Evolutionary conservation across 352 stramenopile species (phyloP).

Genomic region (Blastocystis hominis): DNA sequence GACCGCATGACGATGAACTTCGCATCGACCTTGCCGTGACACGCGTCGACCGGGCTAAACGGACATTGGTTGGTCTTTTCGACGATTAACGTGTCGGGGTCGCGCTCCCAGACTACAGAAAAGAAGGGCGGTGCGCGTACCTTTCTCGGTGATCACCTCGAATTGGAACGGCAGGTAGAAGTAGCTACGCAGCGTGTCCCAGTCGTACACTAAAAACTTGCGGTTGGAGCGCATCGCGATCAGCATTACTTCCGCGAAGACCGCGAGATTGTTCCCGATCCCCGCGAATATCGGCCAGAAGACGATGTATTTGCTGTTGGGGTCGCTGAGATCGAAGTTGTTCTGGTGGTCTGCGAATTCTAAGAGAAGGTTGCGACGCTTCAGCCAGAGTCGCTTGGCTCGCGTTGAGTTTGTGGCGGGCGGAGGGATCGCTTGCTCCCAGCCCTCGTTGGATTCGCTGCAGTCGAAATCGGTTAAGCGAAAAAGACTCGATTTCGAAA

Average conservation of each 20-base stretch:
- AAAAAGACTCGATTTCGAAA: not conserved
- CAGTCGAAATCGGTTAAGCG: constrained; percentile 12
- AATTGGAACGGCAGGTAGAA: constrained; percentile 46
- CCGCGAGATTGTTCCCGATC: constrained; percentile 40
- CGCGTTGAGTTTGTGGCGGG: not conserved
- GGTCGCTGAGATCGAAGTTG: not conserved
- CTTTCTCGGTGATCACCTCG: constrained; percentile 41
- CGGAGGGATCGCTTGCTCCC: not conserved
- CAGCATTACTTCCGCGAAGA: constrained; percentile 11
- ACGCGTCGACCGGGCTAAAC: not conserved
- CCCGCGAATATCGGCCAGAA: constrained; percentile 38
- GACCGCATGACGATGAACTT: constrained; percentile 42
- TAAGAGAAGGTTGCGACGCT: not conserved
- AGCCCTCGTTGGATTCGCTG: not conserved
- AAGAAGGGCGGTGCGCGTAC: not conserved
- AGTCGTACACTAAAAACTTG: constrained; percentile 49
- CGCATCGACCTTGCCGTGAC: not conserved
- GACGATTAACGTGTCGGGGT: constrained; percentile 8
- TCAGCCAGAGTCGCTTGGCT: not conserved
- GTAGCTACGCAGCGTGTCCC: constrained; percentile 6
- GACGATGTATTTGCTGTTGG: constrained; percentile 21
- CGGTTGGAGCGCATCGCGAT: constrained; percentile 12
- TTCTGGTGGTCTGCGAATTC: not conserved
- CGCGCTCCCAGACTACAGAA: constrained; percentile 40
- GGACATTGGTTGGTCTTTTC: constrained; percentile 38